Evolutionary conservation across 2,329 filamentous ascomycete genomes (phyloP), one percentile per base, ranked within the genome.

Genomic region (Epichloe typhina): DNA sequence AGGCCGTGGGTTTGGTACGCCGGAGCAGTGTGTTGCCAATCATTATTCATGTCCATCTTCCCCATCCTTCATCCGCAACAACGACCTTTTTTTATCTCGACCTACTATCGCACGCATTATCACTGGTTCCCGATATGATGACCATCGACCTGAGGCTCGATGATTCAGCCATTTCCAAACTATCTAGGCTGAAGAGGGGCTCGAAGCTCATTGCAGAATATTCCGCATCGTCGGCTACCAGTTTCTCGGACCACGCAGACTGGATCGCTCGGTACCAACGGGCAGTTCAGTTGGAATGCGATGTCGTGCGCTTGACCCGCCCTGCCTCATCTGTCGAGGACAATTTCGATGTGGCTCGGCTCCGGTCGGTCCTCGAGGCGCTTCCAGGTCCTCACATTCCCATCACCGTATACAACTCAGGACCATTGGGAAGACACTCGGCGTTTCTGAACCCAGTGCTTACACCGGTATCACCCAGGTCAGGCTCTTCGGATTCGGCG

Each of bases 361-460:
- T 86, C 31, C 74, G 75, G 52, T 69, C 73, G 37, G 68, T 70
- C 15, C 68, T 80, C 4, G 66, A 68, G 45, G 64, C 64, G 12
- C 60, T 73, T 3, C 54, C 57, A 9, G 67, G 68, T 0, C 65
- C 67, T 0, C 66, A 66, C 5, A 64, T 80, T 13, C 78, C 81
- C 0, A 52, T 85, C 1, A 77, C 83, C 21, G 74, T 77, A 9
- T 85, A 82, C 64, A 86, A 85, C 56, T 80, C 79, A 0, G 83
- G 83, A 0, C 63, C 69, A 6, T 65, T 78, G 4, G 84, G 84
- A 0, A 74, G 81, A 41, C 73, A 76, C 46, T 88, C 84, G 0
- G 76, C 77, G 26, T 83, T 76, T 54, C 81, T 84, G 63, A 88
- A 87, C 56, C 73, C 73, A 23, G 72, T 82, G 1, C 64, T 88